phyloP scores from a whole-genome alignment of 371 early-diverging fungal genomes.

The Furculomyces boomerangus region DNA sequence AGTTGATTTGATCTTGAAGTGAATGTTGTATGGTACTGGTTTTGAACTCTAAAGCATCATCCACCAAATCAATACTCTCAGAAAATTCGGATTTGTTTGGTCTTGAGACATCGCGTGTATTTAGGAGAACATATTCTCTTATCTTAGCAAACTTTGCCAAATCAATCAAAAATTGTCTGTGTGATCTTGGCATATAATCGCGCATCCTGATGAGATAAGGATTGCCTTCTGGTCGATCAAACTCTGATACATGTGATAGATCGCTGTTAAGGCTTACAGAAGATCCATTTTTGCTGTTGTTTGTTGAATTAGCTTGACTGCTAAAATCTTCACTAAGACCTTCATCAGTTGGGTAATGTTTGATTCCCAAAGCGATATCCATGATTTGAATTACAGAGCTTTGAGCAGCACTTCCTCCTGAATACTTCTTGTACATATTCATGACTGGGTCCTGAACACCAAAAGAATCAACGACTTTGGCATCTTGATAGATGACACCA shows the following conservation, averaged over 20 bases:
- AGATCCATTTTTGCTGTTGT: constrained; percentile 8
- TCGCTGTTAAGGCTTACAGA: constrained; percentile 16
- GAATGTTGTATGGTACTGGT: constrained; percentile 3
- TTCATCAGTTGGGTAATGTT: constrained; percentile 56
- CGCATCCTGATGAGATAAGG: constrained; percentile 75
- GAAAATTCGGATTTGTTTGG: neutral
- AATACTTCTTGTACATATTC: constrained; percentile 41
- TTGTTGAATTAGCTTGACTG: constrained; percentile 12
- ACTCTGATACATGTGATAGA: constrained; percentile 9
- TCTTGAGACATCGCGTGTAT: constrained; percentile 1
- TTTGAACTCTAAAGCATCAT: constrained; percentile 18
- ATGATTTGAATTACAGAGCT: constrained; percentile 79
- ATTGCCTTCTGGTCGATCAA: constrained; percentile 28
- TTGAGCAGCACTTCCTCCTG: constrained; percentile 93
- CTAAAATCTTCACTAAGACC: constrained; percentile 4
- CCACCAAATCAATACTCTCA: neutral
- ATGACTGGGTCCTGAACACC: constrained; percentile 44
- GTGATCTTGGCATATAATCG: constrained; percentile 74
- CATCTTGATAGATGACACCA: constrained; percentile 53
- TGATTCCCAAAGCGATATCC: constrained; percentile 81
- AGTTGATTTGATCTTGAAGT: constrained; percentile 35
- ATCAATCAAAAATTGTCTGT: constrained; percentile 70
- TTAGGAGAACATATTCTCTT: constrained; percentile 20
- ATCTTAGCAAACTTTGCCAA: constrained; percentile 29
- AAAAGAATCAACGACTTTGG: constrained; percentile 31